Evolutionary conservation across 805 yeast genomes (phyloP), one percentile per base, ranked within the genome.

Genomic region (Myxozyma neglecta): DNA sequence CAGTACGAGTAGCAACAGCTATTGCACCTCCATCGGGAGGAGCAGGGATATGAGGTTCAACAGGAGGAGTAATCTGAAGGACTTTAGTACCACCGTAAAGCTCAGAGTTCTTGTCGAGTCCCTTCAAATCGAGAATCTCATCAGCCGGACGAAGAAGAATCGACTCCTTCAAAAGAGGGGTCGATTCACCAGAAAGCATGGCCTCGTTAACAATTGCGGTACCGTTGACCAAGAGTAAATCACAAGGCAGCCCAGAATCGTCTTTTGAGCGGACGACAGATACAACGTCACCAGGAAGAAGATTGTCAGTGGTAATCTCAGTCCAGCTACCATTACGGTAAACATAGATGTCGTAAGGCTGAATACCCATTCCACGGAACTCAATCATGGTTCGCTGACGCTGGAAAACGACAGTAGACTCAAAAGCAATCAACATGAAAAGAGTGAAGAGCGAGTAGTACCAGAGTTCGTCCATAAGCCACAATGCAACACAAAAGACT

Each of bases 381-480:
- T 94, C 99, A 57, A 86, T 80, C 91, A 94, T 87, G 52, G 99
- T 94, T 8, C 90, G 80, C 78, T 96, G 88, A 77, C 98, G 88
- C 80, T 94, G 98, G 80, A 86, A 93, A 29, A 94, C 98, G 29
- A 96, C 90, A 39, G 97, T 90, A 74, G 86, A 88, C 77, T 94
- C 99, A 79, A 94, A 94, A 3, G 96, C 83, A 37, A 93, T 87
- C 68, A 94, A 81, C 96, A 93, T 93, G 75, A 94, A 86, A 68
- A 93, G 79, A 36, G 96, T 89, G 77, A 94, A 91, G 61, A 94
- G 78, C 3, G 98, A 90, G 73, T 88, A 88, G 76, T 92, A 92
- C 98, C 98, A 94, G 79, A 89, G 87, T 69, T 93, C 97, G 76
- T 94, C 98, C 84, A 94, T 83, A 72, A 90, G 83, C 97, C 98